These are phyloP conservation scores for Vachellia pachyceras DNA, from an alignment of 306 rosid species.

Conservation along the genomic window DNA sequence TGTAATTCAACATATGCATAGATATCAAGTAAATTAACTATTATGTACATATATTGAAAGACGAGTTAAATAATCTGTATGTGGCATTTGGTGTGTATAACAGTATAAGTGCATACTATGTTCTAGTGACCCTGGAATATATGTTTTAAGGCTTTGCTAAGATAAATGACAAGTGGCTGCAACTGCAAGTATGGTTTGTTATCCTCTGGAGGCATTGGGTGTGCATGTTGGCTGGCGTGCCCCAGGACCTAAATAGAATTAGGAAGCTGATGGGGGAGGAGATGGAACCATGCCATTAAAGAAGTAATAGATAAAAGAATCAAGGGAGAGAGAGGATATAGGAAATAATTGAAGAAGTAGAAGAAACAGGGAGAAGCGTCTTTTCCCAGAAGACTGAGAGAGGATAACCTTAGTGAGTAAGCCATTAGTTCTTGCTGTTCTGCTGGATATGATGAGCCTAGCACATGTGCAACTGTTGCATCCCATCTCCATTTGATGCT, in stretches of 20 bases:
- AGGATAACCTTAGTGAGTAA: background rate
- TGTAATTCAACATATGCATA: background rate
- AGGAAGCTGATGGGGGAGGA: background rate
- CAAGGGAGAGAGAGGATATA: background rate
- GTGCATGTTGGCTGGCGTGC: background rate
- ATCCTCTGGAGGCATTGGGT: background rate
- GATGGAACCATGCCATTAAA: background rate
- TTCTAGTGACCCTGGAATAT: background rate
- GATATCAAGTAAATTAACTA: background rate
- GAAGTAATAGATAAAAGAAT: background rate
- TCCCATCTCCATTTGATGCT: background rate
- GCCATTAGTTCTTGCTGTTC: background rate
- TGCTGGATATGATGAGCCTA: constrained; percentile 2
- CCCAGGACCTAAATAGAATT: background rate
- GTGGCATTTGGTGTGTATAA: too few species aligned
- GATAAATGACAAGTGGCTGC: background rate
- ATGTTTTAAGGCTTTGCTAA: background rate
- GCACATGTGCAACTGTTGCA: background rate
- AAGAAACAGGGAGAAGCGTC: background rate
- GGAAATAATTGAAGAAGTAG: background rate
- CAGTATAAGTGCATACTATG: background rate
- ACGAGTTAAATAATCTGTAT: background rate
- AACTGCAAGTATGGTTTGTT: background rate
- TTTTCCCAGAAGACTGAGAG: background rate
- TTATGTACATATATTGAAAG: background rate